phyloP scores from a whole-genome alignment of 805 yeast species.

The Soucietia sequanensis region DNA sequence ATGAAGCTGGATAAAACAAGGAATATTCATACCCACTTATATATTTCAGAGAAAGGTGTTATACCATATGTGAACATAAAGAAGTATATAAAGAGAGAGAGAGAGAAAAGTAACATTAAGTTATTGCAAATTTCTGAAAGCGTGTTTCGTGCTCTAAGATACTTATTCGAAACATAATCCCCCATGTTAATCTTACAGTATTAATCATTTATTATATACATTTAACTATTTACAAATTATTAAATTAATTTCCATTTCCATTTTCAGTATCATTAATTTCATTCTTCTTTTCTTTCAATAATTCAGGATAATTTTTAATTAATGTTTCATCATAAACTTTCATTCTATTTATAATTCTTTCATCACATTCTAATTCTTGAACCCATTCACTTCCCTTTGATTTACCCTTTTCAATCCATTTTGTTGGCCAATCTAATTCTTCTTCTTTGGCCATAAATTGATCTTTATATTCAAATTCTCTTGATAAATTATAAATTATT shows the following conservation, averaged over 20 bases:
- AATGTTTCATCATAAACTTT: constrained; percentile 38
- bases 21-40: too few species aligned
- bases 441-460: constrained; percentile 51
- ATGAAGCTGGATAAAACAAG: too few species aligned
- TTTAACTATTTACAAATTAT: background rate
- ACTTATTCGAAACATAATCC: too few species aligned
- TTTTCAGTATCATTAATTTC: too few species aligned
- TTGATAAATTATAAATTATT: constrained; percentile 47
- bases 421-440: constrained; percentile 82
- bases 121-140: too few species aligned
- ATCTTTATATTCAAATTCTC: constrained; percentile 53
- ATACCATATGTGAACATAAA: too few species aligned
- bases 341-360: constrained; percentile 56
- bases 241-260: too few species aligned
- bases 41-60: too few species aligned
- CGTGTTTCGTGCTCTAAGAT: too few species aligned
- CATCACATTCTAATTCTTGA: constrained; percentile 68
- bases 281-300: background rate
- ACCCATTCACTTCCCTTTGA: constrained; percentile 87
- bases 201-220: background rate
- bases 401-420: constrained; percentile 77
- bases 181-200: too few species aligned
- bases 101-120: too few species aligned
- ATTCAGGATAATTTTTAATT: constrained; percentile 1
- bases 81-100: too few species aligned